Evolutionary conservation across 164 flowering plant species (phyloP).

Genomic region (Euptelea pleiosperma): DNA sequence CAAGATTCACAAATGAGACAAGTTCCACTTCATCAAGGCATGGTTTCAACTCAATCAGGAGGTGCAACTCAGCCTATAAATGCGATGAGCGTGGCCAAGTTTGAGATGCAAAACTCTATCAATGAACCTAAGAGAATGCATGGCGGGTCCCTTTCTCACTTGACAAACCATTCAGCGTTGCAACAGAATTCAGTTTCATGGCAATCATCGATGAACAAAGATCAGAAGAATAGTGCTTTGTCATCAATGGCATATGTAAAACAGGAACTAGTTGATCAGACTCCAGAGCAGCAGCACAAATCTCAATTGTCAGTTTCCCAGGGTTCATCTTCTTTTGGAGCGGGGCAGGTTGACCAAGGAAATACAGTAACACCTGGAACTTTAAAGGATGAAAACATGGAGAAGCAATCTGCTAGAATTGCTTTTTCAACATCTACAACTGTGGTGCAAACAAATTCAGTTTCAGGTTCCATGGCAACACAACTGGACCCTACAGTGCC

Average conservation of each 20-base stretch:
- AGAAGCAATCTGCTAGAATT: constrained; percentile 48
- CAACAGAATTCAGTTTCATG: constrained; percentile 52
- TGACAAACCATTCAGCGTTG: constrained; percentile 37
- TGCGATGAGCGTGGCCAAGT: constrained; percentile 36
- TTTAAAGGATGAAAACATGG: constrained; percentile 42
- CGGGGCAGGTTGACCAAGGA: constrained; percentile 43
- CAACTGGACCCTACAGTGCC: constrained; percentile 32
- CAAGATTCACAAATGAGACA: constrained; percentile 67
- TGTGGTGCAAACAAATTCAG: constrained; percentile 30
- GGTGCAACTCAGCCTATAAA: constrained; percentile 41
- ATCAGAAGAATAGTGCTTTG: constrained; percentile 33
- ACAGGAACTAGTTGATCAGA: constrained; percentile 62
- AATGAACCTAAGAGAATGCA: constrained; percentile 58
- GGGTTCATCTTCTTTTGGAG: constrained; percentile 37
- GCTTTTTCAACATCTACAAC: constrained; percentile 32
- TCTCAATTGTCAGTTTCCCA: constrained; percentile 34
- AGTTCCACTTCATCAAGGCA: constrained; percentile 44
- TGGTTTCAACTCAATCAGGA: constrained; percentile 40
- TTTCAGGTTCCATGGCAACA: constrained; percentile 36
- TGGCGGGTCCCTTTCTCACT: constrained; percentile 46
- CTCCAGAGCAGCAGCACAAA: constrained; percentile 52
- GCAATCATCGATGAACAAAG: constrained; percentile 47
- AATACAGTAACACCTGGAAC: constrained; percentile 30
- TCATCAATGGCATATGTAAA: constrained; percentile 46
- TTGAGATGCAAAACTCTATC: constrained; percentile 46